Evolutionary conservation across 192 early-diverging fungal genomes (phyloP).

Genomic region (Coemansia asiatica): DNA sequence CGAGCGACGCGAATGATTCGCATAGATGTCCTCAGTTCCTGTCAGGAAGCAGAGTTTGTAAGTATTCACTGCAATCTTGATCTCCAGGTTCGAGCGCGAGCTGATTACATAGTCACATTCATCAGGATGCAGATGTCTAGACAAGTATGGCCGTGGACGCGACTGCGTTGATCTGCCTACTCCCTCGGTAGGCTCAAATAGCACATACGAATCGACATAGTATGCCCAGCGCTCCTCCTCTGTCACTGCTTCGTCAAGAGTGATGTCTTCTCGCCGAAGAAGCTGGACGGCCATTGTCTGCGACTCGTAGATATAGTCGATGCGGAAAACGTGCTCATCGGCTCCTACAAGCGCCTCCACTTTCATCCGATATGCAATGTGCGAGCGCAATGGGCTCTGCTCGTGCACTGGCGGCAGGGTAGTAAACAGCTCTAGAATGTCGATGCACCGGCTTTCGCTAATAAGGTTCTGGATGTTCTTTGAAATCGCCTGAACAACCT

Average conservation of each 20-base stretch:
- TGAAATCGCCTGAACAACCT: conserved; percentile 73
- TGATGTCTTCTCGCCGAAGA: conserved; percentile 85
- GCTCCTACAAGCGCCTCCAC: conserved; percentile 67
- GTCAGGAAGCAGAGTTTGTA: conserved; percentile 98
- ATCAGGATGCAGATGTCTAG: conserved; percentile 55
- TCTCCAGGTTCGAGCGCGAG: conserved; percentile 79
- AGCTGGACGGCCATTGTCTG: conserved; percentile 81
- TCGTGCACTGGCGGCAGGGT: conserved; percentile 49
- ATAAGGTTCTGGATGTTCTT: conserved; percentile 78
- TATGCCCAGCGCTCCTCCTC: conserved; percentile 93
- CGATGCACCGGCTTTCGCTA: conserved; percentile 63
- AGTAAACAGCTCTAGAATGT: conserved; percentile 68
- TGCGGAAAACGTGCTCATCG: conserved; percentile 77
- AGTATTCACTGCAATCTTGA: conserved; percentile 96
- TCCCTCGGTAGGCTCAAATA: conserved; percentile 80
- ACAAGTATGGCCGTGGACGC: conserved; percentile 68
- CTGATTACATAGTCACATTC: conserved; percentile 60
- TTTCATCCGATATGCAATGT: conserved; percentile 72
- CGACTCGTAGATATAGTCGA: conserved; percentile 69
- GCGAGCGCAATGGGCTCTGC: conserved; percentile 61
- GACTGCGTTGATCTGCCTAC: conserved; percentile 59
- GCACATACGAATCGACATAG: conserved; percentile 94
- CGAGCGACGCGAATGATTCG: conserved; percentile 53
- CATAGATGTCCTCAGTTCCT: conserved; percentile 88
- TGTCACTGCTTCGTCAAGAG: conserved; percentile 74